A percentile compares a stretch with the other conserved stretches of the same genome.
Conservation (phyloP, 805 yeast species). For the Spathaspora hagerdaliae region DNA sequence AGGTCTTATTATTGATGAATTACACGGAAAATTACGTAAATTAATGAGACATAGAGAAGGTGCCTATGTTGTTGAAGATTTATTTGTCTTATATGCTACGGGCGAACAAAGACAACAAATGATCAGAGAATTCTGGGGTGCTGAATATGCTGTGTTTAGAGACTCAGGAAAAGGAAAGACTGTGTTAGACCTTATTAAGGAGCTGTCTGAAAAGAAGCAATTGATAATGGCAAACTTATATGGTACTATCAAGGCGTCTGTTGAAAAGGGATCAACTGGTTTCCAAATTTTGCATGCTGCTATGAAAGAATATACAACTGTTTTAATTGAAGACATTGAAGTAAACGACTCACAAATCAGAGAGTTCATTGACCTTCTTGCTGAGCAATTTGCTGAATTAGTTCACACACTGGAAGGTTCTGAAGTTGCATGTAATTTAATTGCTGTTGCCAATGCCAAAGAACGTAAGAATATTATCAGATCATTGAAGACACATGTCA, state of each 20-base stretch:
- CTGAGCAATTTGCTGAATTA: slow-evolving; percentile 88
- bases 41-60: slow-evolving; percentile 97
- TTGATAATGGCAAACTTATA: slow-evolving; percentile 70
- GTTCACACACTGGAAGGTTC: slow-evolving; percentile 95
- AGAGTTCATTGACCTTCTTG: slow-evolving; percentile 76
- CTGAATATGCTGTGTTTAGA: slow-evolving; percentile 87
- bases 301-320: slow-evolving; percentile 80
- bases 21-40: slow-evolving; percentile 87
- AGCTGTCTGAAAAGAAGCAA: slow-evolving; percentile 72
- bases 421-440: slow-evolving; percentile 78
- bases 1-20: slow-evolving; percentile 69
- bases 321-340: slow-evolving; percentile 53
- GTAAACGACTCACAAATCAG: slow-evolving; percentile 54
- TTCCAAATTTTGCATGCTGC: slow-evolving; percentile 95
- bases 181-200: slow-evolving; percentile 62
- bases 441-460: slow-evolving; percentile 84
- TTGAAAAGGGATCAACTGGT: slow-evolving; percentile 93
- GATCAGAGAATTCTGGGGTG: slow-evolving; percentile 95
- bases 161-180: slow-evolving; percentile 63
- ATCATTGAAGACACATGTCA: slow-evolving; percentile 71
- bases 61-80: slow-evolving; percentile 94
- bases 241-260: slow-evolving; percentile 84
- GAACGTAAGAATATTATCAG: slow-evolving; percentile 80
- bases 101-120: slow-evolving; percentile 83
- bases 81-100: slow-evolving; percentile 78